Evolutionary conservation across 129 eudicot species (phyloP), one percentile per base, ranked within the genome.

Genomic region (Tanacetum coccineum): DNA sequence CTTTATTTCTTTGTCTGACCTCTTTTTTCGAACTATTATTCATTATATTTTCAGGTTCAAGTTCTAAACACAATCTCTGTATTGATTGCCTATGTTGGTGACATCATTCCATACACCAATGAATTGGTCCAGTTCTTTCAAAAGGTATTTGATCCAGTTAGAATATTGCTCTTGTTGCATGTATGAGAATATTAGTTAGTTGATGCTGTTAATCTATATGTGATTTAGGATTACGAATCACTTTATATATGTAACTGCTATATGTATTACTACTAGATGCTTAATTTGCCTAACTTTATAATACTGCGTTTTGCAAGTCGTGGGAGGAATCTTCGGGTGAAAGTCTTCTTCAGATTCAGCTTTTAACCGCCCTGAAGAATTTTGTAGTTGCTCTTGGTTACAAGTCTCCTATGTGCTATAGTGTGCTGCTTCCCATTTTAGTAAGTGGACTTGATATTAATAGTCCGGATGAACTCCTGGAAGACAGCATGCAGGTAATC

Each of bases 321-420:
- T 26, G 98, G 98, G 98, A 88, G 75, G 98, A 93, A 69, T 88
- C 95, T 72, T 78, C 87, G 46, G 96, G 95, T 40, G 96, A 93
- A 80, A 88, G 87, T 67, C 91, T 88, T 82, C 69, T 93, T 71
- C 98, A 93, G 85, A 93, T 88, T 79, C 96, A 93, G 80, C 95
- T 88, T 74, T 87, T 88, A 59, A 68, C 79, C 72, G 96, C 98
- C 25, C 78, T 93, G 55, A 88, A 76, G 79, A 93, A 88, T 73
- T 93, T 93, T 79, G 92, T 88, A 17, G 85, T 83, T 68, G 91
- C 98, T 64, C 96, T 93, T 59, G 96, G 95, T 63, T 81, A 86
- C 75, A 89, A 86, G 77, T 93, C 98, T 25, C 86, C 96, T 59
- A 76, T 79, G 79, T 84, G 95, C 78, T 93, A 88, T 81, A 75